Evolutionary conservation across 495 filamentous ascomycete genomes (phyloP).

Genomic region (Wilcoxina mikolae): DNA sequence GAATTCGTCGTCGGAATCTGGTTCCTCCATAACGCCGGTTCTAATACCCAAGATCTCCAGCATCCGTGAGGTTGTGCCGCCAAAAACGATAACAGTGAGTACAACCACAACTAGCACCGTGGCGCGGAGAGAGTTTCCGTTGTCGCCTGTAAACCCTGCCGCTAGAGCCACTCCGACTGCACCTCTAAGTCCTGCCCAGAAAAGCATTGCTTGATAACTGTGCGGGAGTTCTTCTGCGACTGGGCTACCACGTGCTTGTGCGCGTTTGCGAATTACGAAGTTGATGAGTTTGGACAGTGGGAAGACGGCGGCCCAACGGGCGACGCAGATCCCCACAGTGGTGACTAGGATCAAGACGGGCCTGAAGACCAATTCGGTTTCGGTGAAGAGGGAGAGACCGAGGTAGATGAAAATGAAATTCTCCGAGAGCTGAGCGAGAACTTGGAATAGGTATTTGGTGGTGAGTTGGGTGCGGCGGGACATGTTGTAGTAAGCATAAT

Average conservation of each 20-base stretch:
- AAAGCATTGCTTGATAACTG: conserved; percentile 91
- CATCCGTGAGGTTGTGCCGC: conserved; percentile 97
- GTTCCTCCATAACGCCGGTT: conserved; percentile 89
- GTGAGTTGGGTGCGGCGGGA: conserved; percentile 92
- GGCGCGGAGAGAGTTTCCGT: conserved; percentile 63
- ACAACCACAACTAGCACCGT: conserved; percentile 96
- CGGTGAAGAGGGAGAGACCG: conserved; percentile 84
- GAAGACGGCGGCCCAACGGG: conserved; percentile 86
- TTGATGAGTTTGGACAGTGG: conserved; percentile 83
- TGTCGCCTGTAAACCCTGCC: conserved; percentile 66
- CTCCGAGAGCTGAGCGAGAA: conserved; percentile 86
- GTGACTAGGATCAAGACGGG: conserved; percentile 91
- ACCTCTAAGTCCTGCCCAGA: conserved; percentile 92
- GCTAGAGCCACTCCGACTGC: conserved; percentile 93
- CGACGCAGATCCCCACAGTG: conserved; percentile 76
- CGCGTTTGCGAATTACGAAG: conserved; percentile 83
- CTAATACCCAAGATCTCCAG: conserved; percentile 86
- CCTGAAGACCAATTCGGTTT: conserved; percentile 72
- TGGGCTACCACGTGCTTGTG: conserved; percentile 59
- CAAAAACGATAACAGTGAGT: conserved; percentile 95
- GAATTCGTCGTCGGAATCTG: conserved; percentile 95
- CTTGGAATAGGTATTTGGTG: conserved; percentile 94
- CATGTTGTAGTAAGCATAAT: conserved; percentile 99
- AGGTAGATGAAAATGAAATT: conserved; percentile 99
- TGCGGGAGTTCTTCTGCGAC: conserved; percentile 81